Base-by-base conservation (phyloP, 176 grass and related monocot genomes). In the Phragmites australis region DNA sequence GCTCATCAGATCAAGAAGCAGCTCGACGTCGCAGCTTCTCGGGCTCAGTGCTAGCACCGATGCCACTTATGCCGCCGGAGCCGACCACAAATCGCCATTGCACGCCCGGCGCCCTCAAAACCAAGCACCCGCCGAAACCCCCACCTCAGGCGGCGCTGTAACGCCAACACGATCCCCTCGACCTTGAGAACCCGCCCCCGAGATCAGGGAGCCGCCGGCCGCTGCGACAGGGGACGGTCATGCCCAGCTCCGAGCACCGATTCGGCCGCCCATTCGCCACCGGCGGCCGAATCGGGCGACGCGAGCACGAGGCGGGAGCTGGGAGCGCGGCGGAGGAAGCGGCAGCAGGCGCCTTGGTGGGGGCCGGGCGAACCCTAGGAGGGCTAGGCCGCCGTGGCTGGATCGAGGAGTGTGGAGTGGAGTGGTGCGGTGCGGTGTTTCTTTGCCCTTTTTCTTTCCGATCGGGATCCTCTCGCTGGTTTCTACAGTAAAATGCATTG, bases 361-460 rank as follows among this genome's bases (percentile, higher is more conserved):
- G 74, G 27, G 27, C 2, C 7, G 21, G 46, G 65, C 9, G 71
- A 89, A 85, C 78, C 87, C 83, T 89, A 85, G 77, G 32, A 34
- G 26, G 29, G 9, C 79, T 69, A 85, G 78, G 82, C 71, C 40
- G 72, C 88, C 83, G 86, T 89, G 65, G 56, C 83, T 81, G 78
- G 88, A 89, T 85, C 82, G 82, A 85, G 78, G 79, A 54, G 84
- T 25, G 76, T 37, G 74, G 81, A 45, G 82, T 27, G 27, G 40
- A 19, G 75, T 64, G 59, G 61, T 11, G 76, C 52, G 43, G 42
- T 75, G 68, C n/a, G 81, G 41, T 26, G 54, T 64, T 25, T 63
- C 73, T 81, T 68, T 60, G n/a, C 57, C 39, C 0, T 12, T 2
- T 39, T 37, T 68, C 4, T 11, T 10, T 2, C 0, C 25, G n/a